Evolutionary conservation across 306 rosid species (phyloP).

Genomic region (Cicer cuneatum): DNA sequence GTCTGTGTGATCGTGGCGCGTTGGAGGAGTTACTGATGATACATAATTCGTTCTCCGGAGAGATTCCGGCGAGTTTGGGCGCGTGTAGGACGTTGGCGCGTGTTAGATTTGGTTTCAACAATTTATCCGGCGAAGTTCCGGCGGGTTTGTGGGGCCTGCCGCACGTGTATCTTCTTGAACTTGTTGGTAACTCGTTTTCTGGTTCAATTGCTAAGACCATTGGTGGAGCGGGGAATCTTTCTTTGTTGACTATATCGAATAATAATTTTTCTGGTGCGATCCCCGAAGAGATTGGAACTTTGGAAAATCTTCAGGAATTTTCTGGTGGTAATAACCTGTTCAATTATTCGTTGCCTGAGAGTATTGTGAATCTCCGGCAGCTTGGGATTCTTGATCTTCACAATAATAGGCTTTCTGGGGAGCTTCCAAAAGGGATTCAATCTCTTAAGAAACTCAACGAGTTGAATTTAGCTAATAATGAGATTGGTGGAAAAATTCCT

Average conservation of each 20-base stretch:
- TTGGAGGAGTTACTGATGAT: slow-evolving; percentile 74
- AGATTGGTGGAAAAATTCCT: slow-evolving; percentile 73
- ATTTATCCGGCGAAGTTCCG: slow-evolving; percentile 73
- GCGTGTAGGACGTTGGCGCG: slow-evolving; percentile 67
- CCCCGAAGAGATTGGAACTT: slow-evolving; percentile 76
- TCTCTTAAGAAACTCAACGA: slow-evolving; percentile 73
- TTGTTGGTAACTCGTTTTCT: slow-evolving; percentile 58
- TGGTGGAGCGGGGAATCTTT: slow-evolving; percentile 64
- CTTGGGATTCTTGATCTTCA: slow-evolving; percentile 81
- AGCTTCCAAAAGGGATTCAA: slow-evolving; percentile 57
- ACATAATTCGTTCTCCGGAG: slow-evolving; percentile 63
- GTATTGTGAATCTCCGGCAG: slow-evolving; percentile 61
- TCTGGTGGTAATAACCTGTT: slow-evolving; percentile 60
- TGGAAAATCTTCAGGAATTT: slow-evolving; percentile 64
- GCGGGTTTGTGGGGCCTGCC: slow-evolving; percentile 84
- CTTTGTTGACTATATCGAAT: slow-evolving; percentile 57
- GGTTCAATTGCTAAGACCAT: slow-evolving; percentile 70
- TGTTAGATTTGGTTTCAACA: slow-evolving; percentile 65
- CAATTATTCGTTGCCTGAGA: slow-evolving; percentile 63
- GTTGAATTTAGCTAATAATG: slow-evolving; percentile 73
- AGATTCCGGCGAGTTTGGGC: slow-evolving; percentile 65
- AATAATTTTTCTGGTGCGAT: slow-evolving; percentile 72
- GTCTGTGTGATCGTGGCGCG: slow-evolving; percentile 56
- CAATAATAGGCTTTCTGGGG: slow-evolving; percentile 66
- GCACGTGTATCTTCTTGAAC: slow-evolving; percentile 66